Evolutionary conservation across 2,329 filamentous ascomycete species (phyloP), one percentile per base, ranked within the genome.

Genomic region (Ophiostoma populinum): DNA sequence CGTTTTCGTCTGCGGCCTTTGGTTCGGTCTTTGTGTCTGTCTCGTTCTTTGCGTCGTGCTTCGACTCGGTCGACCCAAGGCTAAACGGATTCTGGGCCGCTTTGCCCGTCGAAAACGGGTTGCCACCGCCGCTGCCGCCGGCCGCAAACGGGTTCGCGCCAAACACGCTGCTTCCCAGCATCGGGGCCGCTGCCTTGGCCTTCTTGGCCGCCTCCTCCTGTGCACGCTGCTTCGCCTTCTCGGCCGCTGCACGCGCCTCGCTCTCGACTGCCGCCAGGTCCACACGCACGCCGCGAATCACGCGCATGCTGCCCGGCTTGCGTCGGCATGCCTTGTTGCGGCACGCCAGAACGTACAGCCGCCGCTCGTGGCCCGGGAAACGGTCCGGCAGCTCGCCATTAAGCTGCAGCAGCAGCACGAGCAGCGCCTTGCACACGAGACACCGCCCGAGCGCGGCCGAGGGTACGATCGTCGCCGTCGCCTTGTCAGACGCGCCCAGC

Each of bases 301-400:
- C 80, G 19, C 86, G 70, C 38, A 94, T 67, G 51, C 80, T 87
- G 2, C 90, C 90, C 15, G 76, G 67, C 48, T 83, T 87, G 43
- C 86, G 68, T 47, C 80, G 71, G 51, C 90, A 98, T 9, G 71
- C 62, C 53, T 80, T 81, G 44, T 71, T 67, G 40, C 74, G 69
- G 55, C 90, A 98, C 13, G 70, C 70, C 53, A 92, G 85, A 10
- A 98, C 64, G 50, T 94, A 95, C 13, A 98, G 53, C 42, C 87
- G 72, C 45, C 90, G 68, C 49, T 94, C 83, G 55, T 95, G 82
- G 37, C 76, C 74, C 2, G 85, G 80, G 49, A 93, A 94, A 32
- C 73, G 67, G 37, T 87, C 79, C 11, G 85, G 86, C 4, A 95
- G 66, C 51, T 94, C 85, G 47, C 74, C 86, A 55, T 98, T 83